phyloP scores from a whole-genome alignment of 176 grass and related monocot species.

The barley (Hordeum vulgare) region DNA sequence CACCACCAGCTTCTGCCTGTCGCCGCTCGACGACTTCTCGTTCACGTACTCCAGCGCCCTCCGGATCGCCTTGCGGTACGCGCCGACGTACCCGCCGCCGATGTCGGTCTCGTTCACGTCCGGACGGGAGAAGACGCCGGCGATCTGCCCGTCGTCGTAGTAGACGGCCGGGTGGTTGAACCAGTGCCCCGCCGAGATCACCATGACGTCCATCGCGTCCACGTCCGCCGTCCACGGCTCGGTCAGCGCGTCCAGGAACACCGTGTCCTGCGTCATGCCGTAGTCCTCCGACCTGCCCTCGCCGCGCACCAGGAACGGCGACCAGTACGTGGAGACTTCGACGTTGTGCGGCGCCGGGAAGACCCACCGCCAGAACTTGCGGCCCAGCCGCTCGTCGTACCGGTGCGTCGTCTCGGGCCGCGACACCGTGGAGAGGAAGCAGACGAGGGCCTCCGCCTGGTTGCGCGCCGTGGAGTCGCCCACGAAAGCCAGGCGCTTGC shows the following conservation, averaged over 20 bases:
- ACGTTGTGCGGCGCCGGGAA: constrained; percentile 14
- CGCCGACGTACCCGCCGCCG: constrained; percentile 31
- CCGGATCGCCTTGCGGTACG: constrained; percentile 20
- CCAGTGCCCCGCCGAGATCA: constrained; percentile 54
- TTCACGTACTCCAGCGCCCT: neutral
- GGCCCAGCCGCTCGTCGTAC: constrained; percentile 3
- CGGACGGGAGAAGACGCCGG: constrained; percentile 26
- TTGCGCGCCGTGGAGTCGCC: constrained; percentile 34
- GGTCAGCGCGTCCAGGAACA: constrained; percentile 26
- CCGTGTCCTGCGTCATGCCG: neutral
- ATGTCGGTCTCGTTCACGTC: constrained; percentile 43
- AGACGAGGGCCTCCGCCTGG: constrained; percentile 35
- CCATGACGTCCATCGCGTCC: constrained; percentile 34
- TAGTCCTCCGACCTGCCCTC: constrained; percentile 21
- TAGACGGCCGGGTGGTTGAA: constrained; percentile 34
- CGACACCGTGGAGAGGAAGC: constrained; percentile 18
- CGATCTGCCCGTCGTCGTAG: constrained; percentile 22
- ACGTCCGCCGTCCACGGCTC: constrained; percentile 28
- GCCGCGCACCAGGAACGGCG: constrained; percentile 34
- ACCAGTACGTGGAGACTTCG: constrained; percentile 42
- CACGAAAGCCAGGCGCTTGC: constrained; percentile 15
- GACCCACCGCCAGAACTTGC: constrained; percentile 31
- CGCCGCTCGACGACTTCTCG: neutral
- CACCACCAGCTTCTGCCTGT: constrained; percentile 26
- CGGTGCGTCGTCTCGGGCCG: neutral